Evolutionary conservation across 306 rosid species (phyloP), one percentile per base, ranked within the genome.

Genomic region (Cyclanthera cordifolia): DNA sequence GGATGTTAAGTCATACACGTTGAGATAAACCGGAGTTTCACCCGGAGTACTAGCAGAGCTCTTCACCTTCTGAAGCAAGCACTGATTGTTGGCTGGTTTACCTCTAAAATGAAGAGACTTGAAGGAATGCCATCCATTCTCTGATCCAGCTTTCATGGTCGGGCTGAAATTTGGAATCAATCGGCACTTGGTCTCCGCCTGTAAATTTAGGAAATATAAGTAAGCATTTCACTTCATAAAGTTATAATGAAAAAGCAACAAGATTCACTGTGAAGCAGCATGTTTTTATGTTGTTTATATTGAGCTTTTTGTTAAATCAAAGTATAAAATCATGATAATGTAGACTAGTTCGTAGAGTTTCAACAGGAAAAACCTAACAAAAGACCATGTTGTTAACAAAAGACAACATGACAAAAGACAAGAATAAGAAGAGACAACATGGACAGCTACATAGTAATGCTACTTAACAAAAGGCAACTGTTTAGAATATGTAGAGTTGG

Each of bases 1-100:
- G 0, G 73, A 63, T 41, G 73, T 69, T 15, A 69, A 69, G 73
- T 69, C 73, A 52, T 69, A 69, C 47, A 69, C 73, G 4, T 69
- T 69, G 63, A 69, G 73, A 69, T 69, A 69, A 9, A 69, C 59
- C 0, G 73, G 73, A 5, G 73, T 32, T 69, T 52, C 50, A 6
- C 73, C 73, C n/a, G 59, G 73, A 34, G 34, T 53, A 53, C 8
- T 5, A 48, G 49, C 21, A 11, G 49, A 17, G 20, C 19, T 13
- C 72, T 68, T 68, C 48, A 68, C 59, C 57, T 68, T 68, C 60
- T 51, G 50, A 39, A 69, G 14, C 63, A 69, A 32, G 73, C 73
- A 50, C 43, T 28, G 39, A 50, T 19, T 34, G 20, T 21, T 50
- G 49, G 73, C 14, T 52, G 73, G 49, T 51, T 69, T 69, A 17